phyloP scores from a whole-genome alignment of 345 rosid genomes.

The Populus ilicifolia region DNA sequence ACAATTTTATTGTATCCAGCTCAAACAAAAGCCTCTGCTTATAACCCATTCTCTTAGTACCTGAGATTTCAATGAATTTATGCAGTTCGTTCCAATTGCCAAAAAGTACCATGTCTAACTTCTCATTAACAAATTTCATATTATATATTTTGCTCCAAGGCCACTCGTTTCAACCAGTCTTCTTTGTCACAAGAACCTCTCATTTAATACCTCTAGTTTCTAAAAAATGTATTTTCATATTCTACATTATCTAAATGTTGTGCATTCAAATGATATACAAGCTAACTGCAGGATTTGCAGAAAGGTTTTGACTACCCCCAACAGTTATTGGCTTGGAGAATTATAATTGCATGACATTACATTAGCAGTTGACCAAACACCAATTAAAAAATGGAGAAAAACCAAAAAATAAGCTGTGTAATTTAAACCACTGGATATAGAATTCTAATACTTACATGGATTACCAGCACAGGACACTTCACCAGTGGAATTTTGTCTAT shows the following conservation, averaged over 20 bases:
- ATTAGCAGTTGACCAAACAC: not conserved
- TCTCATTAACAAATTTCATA: not conserved
- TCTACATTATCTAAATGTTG: not conserved
- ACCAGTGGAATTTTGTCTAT: constrained; percentile 83
- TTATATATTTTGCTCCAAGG: too few species aligned
- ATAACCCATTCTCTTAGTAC: not conserved
- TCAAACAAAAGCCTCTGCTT: not conserved
- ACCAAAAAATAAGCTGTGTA: constrained; percentile 1
- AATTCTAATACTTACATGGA: constrained; percentile 64
- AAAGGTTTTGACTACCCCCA: not conserved
- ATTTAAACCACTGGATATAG: constrained; percentile 11
- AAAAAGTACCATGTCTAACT: not conserved
- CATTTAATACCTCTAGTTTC: not conserved
- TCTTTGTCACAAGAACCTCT: not conserved
- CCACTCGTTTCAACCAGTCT: not conserved
- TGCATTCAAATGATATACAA: not conserved
- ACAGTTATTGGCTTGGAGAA: not conserved
- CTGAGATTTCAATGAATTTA: not conserved
- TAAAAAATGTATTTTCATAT: not conserved
- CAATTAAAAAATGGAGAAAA: not conserved
- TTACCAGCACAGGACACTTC: constrained; percentile 83
- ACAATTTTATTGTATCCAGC: not conserved
- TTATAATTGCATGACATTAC: not conserved
- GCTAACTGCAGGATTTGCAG: not conserved
- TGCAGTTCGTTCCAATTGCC: not conserved